Conservation (phyloP, 1,139 yeast genomes). For the Chernovozyma sophiae-reginae region DNA sequence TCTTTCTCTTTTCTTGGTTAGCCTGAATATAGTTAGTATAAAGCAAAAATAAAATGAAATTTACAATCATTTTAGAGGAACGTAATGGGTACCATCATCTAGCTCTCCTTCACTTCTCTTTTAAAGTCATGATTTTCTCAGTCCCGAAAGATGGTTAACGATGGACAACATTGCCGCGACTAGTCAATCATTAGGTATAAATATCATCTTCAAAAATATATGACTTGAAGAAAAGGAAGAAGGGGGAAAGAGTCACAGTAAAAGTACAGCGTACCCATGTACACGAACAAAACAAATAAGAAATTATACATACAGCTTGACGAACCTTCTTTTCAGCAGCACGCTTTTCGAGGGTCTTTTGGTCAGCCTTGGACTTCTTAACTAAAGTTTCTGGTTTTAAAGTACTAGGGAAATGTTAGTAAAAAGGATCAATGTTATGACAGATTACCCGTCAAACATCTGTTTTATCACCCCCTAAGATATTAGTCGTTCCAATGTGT, state of each 20-base stretch:
- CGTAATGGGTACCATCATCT: background rate
- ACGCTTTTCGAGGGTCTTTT: conserved; percentile 81
- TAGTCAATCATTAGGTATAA: conserved; percentile 62
- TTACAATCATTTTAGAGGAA: no score
- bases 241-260: no score
- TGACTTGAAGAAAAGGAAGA: no score
- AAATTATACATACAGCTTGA: conserved; percentile 72
- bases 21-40: conserved; percentile 54
- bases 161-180: conserved; percentile 89
- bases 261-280: no score
- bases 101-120: background rate
- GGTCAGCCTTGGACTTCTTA: conserved; percentile 91
- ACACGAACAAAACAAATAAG: no score
- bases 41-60: background rate
- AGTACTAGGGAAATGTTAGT: conserved; percentile 43
- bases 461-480: conserved; percentile 1
- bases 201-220: conserved; percentile 59
- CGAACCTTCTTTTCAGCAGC: conserved; percentile 85
- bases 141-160: conserved; percentile 99
- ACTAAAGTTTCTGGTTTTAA: conserved; percentile 88
- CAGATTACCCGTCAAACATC: conserved; percentile 1
- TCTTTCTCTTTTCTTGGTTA: conserved; percentile 89
- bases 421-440: conserved; percentile 9
- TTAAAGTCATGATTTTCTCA: conserved; percentile 43
- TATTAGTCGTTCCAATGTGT: background rate